Base-by-base conservation (phyloP, 1,284 basidiomycete species). In the Lentinula novae-zelandiae region DNA sequence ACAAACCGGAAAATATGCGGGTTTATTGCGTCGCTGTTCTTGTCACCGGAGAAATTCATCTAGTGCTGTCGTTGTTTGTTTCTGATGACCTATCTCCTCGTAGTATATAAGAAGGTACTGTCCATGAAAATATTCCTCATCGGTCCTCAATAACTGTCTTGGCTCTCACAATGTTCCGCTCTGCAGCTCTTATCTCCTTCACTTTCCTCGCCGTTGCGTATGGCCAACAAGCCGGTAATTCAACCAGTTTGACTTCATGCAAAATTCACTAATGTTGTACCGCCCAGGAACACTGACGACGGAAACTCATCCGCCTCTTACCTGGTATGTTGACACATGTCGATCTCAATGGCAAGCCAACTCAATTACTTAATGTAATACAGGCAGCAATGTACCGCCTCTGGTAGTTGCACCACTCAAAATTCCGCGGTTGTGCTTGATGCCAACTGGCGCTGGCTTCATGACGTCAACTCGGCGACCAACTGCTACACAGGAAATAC, bases 401-500 rank as follows among this genome's bases (percentile, higher is more conserved):
- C 69, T 38, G 78, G 79, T 22, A 27, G 17, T 46, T 81, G 80
- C 73, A 74, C 72, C 5, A 73, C 69, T 44, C 63, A 70, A 42
- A 50, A 63, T 46, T 67, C 73, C 6, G 63, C 71, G 33, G 71
- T 84, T 57, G 76, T 77, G 5, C 71, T 84, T 63, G 82, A 84
- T 68, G 63, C 79, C 62, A 84, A 58, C 46, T 58, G 60, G 60
- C 39, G 82, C 61, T 83, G 80, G 81, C 62, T 77, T 2, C 82
- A 83, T 70, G 68, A 70, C 53, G 74, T 73, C 59, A 67, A 68
- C 57, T 73, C 73, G 53, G 76, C 69, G 69, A 78, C 78, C 62
- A 84, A 84, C 74, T 84, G 82, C 72, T 83, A 82, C 72, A 82
- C 78, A 63, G 75, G 82, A 27, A 82, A 82, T 73, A 69, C 71